Evolutionary conservation across 2,329 filamentous ascomycete genomes (phyloP), one percentile per base, ranked within the genome.

Genomic region (Chaetomium olivaceum): DNA sequence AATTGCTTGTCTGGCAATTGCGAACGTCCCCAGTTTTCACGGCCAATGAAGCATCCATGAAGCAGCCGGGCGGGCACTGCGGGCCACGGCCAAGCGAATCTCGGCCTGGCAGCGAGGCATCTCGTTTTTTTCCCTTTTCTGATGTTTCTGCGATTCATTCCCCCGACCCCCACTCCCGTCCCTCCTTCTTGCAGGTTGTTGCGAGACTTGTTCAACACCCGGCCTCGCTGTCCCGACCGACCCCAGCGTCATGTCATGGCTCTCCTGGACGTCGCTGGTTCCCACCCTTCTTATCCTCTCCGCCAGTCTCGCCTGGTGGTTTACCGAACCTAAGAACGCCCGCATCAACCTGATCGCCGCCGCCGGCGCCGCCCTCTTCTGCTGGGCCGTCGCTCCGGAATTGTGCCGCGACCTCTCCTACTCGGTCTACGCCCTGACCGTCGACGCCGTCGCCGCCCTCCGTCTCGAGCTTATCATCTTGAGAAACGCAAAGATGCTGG

Each of bases 401-500:
- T 70, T 78, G 48, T 76, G 76, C 65, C 75, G 78, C 71, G 73
- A 77, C 57, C 73, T 77, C 43, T 74, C 77, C 50, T 70, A 74
- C 65, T 75, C 74, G 57, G 55, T 78, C 54, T 80, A 77, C 70
- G 70, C 73, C 43, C 70, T 75, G n/a, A 72, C 71, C 62, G 67
- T 74, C 62, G 74, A 74, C 65, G 67, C 77, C 56, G 73, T 80
- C 69, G 76, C 77, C 65, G 73, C 79, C 63, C 75, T 82, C 48
- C 80, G 77, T 62, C 77, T 85, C 66, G 80, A 84, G 75, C 76
- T 79, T 29, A 73, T 85, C 67, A 72, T 84, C 29, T 68, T 81
- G 43, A 77, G 80, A 65, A 80, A 86, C 77, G 80, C 82, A 65
- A 85, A 80, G 69, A 86, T 87, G 84, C 74, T 85, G 58, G 74